phyloP scores from a whole-genome alignment of 139 green algal genomes.

The Chlorella vulgaris region DNA sequence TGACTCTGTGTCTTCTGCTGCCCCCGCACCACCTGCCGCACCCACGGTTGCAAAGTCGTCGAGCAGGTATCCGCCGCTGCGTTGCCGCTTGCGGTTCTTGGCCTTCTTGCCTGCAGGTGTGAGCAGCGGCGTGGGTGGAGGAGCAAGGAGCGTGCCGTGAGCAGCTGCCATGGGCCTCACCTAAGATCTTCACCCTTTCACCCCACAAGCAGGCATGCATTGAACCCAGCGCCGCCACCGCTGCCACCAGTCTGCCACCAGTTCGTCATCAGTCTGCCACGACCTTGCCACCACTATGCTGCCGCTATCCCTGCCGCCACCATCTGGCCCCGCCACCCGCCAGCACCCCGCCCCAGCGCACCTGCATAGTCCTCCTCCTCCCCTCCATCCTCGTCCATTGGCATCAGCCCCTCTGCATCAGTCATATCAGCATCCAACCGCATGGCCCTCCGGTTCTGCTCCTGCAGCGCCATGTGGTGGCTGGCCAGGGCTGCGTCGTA shows the following conservation, averaged over 20 bases:
- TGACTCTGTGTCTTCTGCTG: conserved; percentile 12
- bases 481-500: conserved; percentile 51
- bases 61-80: conserved; percentile 34
- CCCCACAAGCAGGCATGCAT: neutral
- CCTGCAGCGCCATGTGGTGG: conserved; percentile 44
- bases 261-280: neutral
- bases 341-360: neutral
- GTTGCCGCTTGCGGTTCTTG: conserved; percentile 41
- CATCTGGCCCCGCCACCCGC: too few relatives aligned
- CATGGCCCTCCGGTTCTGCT: conserved; percentile 24
- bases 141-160: too few relatives aligned
- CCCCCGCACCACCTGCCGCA: too few relatives aligned
- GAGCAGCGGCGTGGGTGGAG: too few relatives aligned
- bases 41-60: conserved; percentile 35
- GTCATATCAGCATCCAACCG: conserved; percentile 25
- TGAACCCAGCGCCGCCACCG: neutral
- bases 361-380: conserved; percentile 13
- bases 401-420: conserved; percentile 14
- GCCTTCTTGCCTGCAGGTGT: conserved; percentile 37
- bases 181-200: too few relatives aligned
- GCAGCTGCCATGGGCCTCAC: too few relatives aligned
- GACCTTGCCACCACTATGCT: neutral
- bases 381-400: conserved; percentile 29
- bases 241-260: too few relatives aligned
- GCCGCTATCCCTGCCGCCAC: too few relatives aligned